These are phyloP conservation scores for Tetramitus jugosus DNA, from an alignment of 208 protist genomes.

Conservation along the genomic window DNA sequence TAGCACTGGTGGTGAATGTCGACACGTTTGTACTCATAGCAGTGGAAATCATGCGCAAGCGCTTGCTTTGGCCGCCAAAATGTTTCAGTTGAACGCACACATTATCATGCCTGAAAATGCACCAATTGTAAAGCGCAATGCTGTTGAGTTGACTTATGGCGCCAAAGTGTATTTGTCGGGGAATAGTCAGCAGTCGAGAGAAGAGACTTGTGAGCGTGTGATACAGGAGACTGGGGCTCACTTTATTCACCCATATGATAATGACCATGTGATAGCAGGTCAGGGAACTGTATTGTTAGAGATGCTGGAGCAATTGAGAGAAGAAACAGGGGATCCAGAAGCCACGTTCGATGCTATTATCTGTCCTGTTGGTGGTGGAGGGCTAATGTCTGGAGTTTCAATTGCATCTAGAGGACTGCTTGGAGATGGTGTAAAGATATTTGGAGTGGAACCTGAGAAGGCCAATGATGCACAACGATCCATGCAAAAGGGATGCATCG, in stretches of 20 bases:
- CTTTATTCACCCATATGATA: constrained; percentile 46
- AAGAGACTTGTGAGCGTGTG: constrained; percentile 11
- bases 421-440: background rate
- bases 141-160: constrained; percentile 43
- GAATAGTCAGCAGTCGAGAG: constrained; percentile 19
- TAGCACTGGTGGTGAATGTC: no score
- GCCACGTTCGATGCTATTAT: constrained; percentile 25
- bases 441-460: constrained; percentile 28
- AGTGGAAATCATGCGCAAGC: constrained; percentile 50
- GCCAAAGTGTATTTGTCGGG: constrained; percentile 34
- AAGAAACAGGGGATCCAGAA: background rate
- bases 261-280: constrained; percentile 45
- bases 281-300: constrained; percentile 56
- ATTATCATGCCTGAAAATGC: constrained; percentile 54
- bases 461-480: constrained; percentile 30
- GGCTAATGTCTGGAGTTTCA: constrained; percentile 24
- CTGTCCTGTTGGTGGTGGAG: constrained; percentile 30
- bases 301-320: constrained; percentile 38
- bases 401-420: constrained; percentile 14
- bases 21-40: constrained; percentile 52
- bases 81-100: constrained; percentile 36
- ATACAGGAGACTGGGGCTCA: constrained; percentile 18
- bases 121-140: constrained; percentile 45
- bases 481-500: background rate
- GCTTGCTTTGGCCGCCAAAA: constrained; percentile 41